Base-by-base conservation (phyloP, 2,329 filamentous ascomycete genomes). In the Passalora sequoiae region DNA sequence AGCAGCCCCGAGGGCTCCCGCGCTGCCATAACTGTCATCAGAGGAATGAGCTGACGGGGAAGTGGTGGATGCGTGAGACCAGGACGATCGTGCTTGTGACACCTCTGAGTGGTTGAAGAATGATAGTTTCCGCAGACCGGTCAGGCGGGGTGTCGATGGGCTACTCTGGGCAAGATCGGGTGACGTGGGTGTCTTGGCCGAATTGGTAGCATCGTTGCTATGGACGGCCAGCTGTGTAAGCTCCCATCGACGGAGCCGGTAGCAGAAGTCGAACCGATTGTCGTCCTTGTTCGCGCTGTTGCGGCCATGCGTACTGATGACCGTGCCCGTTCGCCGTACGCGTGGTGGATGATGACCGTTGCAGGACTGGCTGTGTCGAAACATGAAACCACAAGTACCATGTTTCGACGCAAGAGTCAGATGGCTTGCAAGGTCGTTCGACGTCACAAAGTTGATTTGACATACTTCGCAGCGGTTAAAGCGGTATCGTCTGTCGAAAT, bases 181-280 rank as follows among this genome's bases (percentile, higher is more conserved):
- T 22, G 38, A 30, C 10, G 21, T 19, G 6, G 24, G 21, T 6
- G 29, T 24, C n/a, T n/a, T 21, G n/a, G n/a, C 9, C 9, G n/a
- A 7, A 10, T 15, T 28, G 21, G 4, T 10, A 13, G 7, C 10
- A 27, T n/a, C 4, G 19, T 27, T 40, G 29, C 4, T 2, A 21
- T 49, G 48, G 21, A 43, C 38, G 13, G 35, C 35, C 1, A 56
- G 46, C 39, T 56, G 53, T 5, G 35, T 20, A 16, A 47, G 43
- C 30, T 56, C 53, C 53, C 53, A 56, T 15, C 52, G 39, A 9
- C 51, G 42, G 16, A 54, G 46, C 25, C 46, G 47, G n/a, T 38
- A 44, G 45, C 53, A 50, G 17, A 56, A 42, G 7, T 40, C 46
- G 32, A 52, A 54, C 9, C 43, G 28, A 33, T 49, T 47, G 13